phyloP scores from a whole-genome alignment of 768 basidiomycete genomes.

The Panaeolus papilionaceus region DNA sequence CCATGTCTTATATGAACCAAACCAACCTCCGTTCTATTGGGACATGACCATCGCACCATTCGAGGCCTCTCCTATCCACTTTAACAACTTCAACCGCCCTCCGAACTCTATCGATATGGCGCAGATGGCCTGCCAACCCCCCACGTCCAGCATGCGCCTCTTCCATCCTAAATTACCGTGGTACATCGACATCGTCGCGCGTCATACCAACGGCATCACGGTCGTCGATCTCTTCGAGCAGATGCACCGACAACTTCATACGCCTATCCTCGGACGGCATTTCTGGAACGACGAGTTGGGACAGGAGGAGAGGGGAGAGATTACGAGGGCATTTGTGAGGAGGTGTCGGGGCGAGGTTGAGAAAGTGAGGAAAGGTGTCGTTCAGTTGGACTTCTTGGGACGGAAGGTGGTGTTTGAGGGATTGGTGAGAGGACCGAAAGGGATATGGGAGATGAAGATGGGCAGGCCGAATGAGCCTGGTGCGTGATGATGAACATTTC shows the following conservation, averaged over 20 bases:
- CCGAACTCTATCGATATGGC: slow-evolving; percentile 57
- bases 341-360: slow-evolving; percentile 46
- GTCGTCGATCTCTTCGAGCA: slow-evolving; percentile 59
- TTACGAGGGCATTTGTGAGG: slow-evolving; percentile 50
- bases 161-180: slow-evolving; percentile 66
- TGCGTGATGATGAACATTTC: not conserved
- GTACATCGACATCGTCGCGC: slow-evolving; percentile 66
- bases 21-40: slow-evolving; percentile 46
- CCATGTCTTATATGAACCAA: slow-evolving; percentile 34
- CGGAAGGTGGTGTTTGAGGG: slow-evolving; percentile 59
- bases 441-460: slow-evolving; percentile 62
- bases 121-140: slow-evolving; percentile 59
- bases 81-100: slow-evolving; percentile 48
- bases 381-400: slow-evolving; percentile 66
- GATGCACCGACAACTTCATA: slow-evolving; percentile 49
- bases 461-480: not conserved
- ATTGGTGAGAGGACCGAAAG: slow-evolving; percentile 56
- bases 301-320: slow-evolving; percentile 47
- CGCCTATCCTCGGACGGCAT: slow-evolving; percentile 55
- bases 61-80: slow-evolving; percentile 39
- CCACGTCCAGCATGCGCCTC: slow-evolving; percentile 56
- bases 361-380: slow-evolving; percentile 49
- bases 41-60: slow-evolving; percentile 55
- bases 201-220: slow-evolving; percentile 60
- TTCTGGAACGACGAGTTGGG: slow-evolving; percentile 65